phyloP scores from a whole-genome alignment of 768 basidiomycete genomes.

The Suillus spraguei region DNA sequence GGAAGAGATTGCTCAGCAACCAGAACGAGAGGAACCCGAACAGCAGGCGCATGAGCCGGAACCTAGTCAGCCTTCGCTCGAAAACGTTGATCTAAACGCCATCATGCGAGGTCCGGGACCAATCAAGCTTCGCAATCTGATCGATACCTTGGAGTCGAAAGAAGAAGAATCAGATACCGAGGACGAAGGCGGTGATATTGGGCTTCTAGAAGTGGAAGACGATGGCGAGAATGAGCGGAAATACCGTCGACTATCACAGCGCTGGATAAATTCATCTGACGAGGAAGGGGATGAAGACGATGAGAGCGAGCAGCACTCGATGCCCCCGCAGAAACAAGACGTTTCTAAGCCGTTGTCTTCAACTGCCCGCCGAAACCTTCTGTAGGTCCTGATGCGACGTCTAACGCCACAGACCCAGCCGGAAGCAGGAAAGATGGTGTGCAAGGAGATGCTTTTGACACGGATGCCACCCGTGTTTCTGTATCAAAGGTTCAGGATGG shows the following conservation, averaged over 20 bases:
- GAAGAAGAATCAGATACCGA: slow-evolving; percentile 36
- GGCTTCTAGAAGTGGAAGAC: slow-evolving; percentile 41
- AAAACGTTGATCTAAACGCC: slow-evolving; percentile 38
- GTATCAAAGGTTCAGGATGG: background rate
- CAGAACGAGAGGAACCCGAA: slow-evolving; percentile 20
- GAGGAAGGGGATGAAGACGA: slow-evolving; percentile 33
- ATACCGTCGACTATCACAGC: slow-evolving; percentile 37
- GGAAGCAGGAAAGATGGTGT: background rate
- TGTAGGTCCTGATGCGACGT: background rate
- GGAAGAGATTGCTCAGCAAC: slow-evolving; percentile 23
- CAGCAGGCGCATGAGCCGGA: slow-evolving; percentile 21
- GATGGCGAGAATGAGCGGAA: slow-evolving; percentile 34
- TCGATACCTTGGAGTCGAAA: slow-evolving; percentile 32
- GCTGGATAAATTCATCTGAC: slow-evolving; percentile 32
- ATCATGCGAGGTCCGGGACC: slow-evolving; percentile 44
- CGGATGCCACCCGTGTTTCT: slow-evolving; percentile 1
- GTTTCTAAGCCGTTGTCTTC: background rate
- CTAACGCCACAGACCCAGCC: background rate
- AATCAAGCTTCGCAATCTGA: slow-evolving; percentile 25
- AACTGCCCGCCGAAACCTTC: too few relatives aligned
- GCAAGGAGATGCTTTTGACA: background rate
- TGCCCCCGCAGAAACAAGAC: background rate
- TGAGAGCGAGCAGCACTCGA: background rate
- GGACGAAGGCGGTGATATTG: slow-evolving; percentile 44
- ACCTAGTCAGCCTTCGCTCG: slow-evolving; percentile 10